Evolutionary conservation across 108 stramenopile species (phyloP), one percentile per base, ranked within the genome.

Genomic region (Fragilaria crotonensis): DNA sequence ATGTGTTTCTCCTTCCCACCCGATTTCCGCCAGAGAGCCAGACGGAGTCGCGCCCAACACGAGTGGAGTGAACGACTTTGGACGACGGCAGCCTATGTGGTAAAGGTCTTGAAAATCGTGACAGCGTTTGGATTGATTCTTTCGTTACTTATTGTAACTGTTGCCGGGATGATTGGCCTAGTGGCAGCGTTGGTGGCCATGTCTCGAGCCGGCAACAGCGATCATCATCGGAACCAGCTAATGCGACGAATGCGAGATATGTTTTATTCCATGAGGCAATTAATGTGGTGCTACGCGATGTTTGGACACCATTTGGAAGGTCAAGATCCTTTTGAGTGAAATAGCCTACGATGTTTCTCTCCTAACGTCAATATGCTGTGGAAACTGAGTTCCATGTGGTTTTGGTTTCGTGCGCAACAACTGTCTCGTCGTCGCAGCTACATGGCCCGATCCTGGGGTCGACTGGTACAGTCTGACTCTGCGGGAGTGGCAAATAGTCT

Each of bases 1-100:
- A 93, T 93, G 90, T 86, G 78, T 11, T 93, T 93, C 54, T 68
- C 72, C 14, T 93, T 93, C 62, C 90, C 90, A 21, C 57, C 57
- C 17, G 85, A 89, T 67, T 93, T 93, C 64, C 79, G 76, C 54
- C 22, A 27, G 30, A 70, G 67, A 7, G 87, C 85, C 0, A 33
- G 48, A 23, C 48, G 62, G 0, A 27, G 62, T 30, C 57, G 75
- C 47, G 72, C 78, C 4, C 54, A 46, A 4, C 51, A 79, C 52
- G 72, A 78, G 53, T 68, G 62, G 25, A 49, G 68, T 28, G 52
- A 74, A 30, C 31, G 57, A 4, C 45, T 87, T 1, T 28, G 17
- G 21, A 50, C 22, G 0, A 7, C 71, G 19, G 21, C 57, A 9
- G 18, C 59, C 7, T 54, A 75, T 0, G 2, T 67, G 14, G 45